Evolutionary conservation across 129 eudicot genomes (phyloP).

Genomic region (Escallonia rubra): DNA sequence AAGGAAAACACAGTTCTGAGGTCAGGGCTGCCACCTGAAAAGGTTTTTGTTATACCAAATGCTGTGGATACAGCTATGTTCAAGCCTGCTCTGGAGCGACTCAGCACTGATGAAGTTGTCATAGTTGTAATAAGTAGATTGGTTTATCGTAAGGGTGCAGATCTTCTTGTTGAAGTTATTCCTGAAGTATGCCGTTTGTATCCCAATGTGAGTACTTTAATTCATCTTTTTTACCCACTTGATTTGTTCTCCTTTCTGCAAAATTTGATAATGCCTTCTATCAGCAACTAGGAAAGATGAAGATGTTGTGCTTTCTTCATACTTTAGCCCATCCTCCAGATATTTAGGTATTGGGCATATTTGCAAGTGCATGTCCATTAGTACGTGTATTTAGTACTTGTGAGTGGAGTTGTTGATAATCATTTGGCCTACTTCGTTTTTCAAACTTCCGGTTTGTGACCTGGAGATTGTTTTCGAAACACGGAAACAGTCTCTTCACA

Average conservation of each 20-base stretch:
- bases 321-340: too few species aligned
- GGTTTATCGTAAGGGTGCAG: constrained; percentile 97
- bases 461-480: too few species aligned
- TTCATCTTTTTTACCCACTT: neutral
- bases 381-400: too few species aligned
- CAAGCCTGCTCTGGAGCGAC: constrained; percentile 81
- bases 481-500: too few species aligned
- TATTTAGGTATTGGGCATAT: too few species aligned
- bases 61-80: constrained; percentile 98
- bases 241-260: neutral
- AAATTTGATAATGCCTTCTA: neutral
- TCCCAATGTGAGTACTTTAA: constrained; percentile 68
- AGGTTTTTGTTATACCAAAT: constrained; percentile 92
- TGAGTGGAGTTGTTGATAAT: too few species aligned
- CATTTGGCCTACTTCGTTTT: too few species aligned
- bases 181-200: constrained; percentile 93
- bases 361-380: too few species aligned
- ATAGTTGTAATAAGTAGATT: constrained; percentile 95
- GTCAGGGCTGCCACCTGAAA: constrained; percentile 88
- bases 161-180: constrained; percentile 93
- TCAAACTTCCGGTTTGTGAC: too few species aligned
- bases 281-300: too few species aligned
- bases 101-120: constrained; percentile 54
- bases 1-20: constrained; percentile 93
- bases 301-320: too few species aligned